These are phyloP conservation scores for Euphrasia confusa DNA, from an alignment of 257 asterid genomes.

Conservation along the genomic window DNA sequence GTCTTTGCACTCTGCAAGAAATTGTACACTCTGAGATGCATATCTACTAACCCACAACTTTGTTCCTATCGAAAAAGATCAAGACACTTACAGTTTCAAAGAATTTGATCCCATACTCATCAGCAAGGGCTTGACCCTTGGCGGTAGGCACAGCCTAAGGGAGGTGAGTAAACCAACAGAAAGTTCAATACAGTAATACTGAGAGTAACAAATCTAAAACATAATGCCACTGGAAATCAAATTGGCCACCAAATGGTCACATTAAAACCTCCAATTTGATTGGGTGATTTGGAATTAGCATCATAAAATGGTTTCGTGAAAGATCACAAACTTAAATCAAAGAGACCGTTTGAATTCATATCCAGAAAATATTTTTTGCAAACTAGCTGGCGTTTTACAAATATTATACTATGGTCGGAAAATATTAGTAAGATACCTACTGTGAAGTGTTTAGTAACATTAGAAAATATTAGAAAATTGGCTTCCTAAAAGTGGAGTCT, in stretches of 20 bases:
- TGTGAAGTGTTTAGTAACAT: background rate
- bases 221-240: background rate
- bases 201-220: slow-evolving; percentile 4
- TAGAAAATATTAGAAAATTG: background rate
- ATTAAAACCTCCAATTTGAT: background rate
- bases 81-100: slow-evolving; percentile 62
- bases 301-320: background rate
- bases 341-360: background rate
- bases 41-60: background rate
- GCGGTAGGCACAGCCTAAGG: slow-evolving; percentile 40
- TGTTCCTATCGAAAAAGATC: background rate
- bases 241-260: background rate
- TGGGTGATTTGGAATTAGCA: background rate
- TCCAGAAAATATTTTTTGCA: background rate
- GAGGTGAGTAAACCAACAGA: slow-evolving; percentile 8
- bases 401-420: background rate
- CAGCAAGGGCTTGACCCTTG: slow-evolving; percentile 71
- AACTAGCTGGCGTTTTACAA: background rate
- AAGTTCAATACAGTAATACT: background rate
- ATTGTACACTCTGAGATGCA: background rate
- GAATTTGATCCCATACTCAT: slow-evolving; percentile 78
- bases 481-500: background rate
- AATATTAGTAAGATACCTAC: background rate
- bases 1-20: slow-evolving; percentile 78
- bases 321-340: background rate